Evolutionary conservation across 208 protist genomes (phyloP), one percentile per base, ranked within the genome.

Genomic region (Acanthamoeba castellanii): DNA sequence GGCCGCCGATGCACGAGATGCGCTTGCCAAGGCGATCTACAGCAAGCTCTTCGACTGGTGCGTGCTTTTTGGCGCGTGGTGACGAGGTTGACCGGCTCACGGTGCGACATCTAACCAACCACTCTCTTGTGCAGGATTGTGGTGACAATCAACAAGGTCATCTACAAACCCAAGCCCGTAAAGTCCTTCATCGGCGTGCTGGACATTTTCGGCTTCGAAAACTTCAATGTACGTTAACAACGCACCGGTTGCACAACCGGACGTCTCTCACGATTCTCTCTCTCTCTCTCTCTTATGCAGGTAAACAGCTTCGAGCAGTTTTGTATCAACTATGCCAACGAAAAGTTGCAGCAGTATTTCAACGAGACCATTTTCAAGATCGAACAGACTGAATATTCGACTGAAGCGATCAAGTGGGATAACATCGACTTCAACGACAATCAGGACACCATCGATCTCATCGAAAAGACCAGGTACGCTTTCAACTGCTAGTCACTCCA

Each of bases 321-420:
- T 4, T 98, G 97, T 68, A 98, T 98, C 95, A 98, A 98, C 90
- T 98, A 96, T 55, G 97, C 96, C 82, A 98, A 98, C 74, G 97
- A 98, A 82, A 97, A 97, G 72, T 88, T 98, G 64, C 97, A 98
- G 91, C 96, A 97, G 74, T 97, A 96, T 76, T 98, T 98, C 95
- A 98, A 98, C 96, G 93, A 98, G 47, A 96, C 97, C 61, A 97
- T 98, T 82, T 98, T 98, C 94, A 97, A 96, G 64, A 94, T 98
- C 34, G 97, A 98, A 72, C 97, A 98, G 94, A 89, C 92, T n/a
- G 97, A 97, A 78, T 98, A 98, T 93, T 27, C 91, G 3, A 25
- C 37, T 6, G 97, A 98, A 61, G 97, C 95, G n/a, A 97, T 98
- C 93, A 93, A 94, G 52, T 98, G 96, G 97, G 95, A 88, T 8